phyloP scores from a whole-genome alignment of 2,329 filamentous ascomycete genomes.

The Calonectria honghensis region DNA sequence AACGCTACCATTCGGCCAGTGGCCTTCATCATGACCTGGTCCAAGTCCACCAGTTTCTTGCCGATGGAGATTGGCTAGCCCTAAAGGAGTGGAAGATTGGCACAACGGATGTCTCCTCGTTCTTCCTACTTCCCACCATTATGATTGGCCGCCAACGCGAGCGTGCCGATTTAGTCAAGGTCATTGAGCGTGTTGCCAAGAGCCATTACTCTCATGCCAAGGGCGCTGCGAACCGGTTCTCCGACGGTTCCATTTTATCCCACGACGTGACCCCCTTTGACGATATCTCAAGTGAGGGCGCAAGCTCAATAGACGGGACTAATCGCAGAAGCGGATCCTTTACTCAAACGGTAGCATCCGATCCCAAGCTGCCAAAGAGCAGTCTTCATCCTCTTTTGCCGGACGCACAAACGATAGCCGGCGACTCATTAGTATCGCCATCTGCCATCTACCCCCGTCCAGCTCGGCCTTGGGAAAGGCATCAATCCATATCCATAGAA shows the following conservation, averaged over 20 bases:
- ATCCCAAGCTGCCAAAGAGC: conserved; percentile 62
- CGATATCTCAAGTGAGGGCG: conserved; percentile 76
- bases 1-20: conserved; percentile 92
- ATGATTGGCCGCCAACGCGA: conserved; percentile 89
- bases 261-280: conserved; percentile 68
- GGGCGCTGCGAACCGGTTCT: conserved; percentile 66
- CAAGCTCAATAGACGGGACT: conserved; percentile 73
- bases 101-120: conserved; percentile 91
- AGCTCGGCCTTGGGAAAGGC: conserved; percentile 70
- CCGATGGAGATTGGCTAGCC: conserved; percentile 82
- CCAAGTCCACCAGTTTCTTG: conserved; percentile 83
- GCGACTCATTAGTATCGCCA: conserved; percentile 68
- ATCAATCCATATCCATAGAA: conserved; percentile 71
- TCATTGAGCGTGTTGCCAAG: conserved; percentile 85
- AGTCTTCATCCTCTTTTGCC: conserved; percentile 65
- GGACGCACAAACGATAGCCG: conserved; percentile 64
- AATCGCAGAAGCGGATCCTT: conserved; percentile 71
- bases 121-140: conserved; percentile 88
- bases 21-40: conserved; percentile 89
- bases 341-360: conserved; percentile 65
- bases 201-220: conserved; percentile 73
- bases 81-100: conserved; percentile 85
- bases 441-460: conserved; percentile 63
- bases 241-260: conserved; percentile 73
- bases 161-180: conserved; percentile 79